Base-by-base conservation (phyloP, 306 rosid species). In the Cucumis melo region DNA sequence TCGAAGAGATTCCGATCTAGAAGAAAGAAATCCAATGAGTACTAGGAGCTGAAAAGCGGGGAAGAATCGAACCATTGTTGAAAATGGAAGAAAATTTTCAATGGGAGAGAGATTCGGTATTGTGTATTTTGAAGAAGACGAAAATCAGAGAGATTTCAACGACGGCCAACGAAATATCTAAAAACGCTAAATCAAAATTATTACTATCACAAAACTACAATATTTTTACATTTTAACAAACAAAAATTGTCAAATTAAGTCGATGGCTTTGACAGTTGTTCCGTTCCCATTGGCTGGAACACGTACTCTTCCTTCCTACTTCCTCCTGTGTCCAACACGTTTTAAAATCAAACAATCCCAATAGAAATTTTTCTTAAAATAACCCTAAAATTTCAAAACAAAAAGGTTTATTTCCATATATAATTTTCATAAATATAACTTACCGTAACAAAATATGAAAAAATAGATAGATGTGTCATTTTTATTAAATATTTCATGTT, bases 1-100 rank as follows among this genome's bases (percentile, higher is more conserved):
- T 75, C 90, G 88, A 48, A 94, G 89, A 65, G 97, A 87, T 79
- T 92, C 89, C 10, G 87, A 84, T 17, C 85, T 51, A 57, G 79
- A 85, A 36, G 76, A 76, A 32, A 92, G 75, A 2, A 94, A 50
- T 29, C 87, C 87, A 19, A 83, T 10, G 59, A 84, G 23, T 5
- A 89, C 41, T 13, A 77, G 68, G 17, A 77, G 38, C 48, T 79
- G 71, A 15, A 85, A 51, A 41, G 66, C 46, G 55, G 8, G 21
- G 23, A 85, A 67, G 42, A 67, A 72, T 51, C 34, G 64, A 51
- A 84, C 71, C 89, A 74, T 79, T 7, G 46, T 38, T 0, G 42
- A 42, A 39, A 67, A 38, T 15, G 41, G 59, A 67, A 55, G 78
- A 32, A 19, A 73, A 13, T 36, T 46, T 76, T 51, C 10, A 27